Base-by-base conservation (phyloP, 345 rosid genomes). In the Lumnitzera racemosa region DNA sequence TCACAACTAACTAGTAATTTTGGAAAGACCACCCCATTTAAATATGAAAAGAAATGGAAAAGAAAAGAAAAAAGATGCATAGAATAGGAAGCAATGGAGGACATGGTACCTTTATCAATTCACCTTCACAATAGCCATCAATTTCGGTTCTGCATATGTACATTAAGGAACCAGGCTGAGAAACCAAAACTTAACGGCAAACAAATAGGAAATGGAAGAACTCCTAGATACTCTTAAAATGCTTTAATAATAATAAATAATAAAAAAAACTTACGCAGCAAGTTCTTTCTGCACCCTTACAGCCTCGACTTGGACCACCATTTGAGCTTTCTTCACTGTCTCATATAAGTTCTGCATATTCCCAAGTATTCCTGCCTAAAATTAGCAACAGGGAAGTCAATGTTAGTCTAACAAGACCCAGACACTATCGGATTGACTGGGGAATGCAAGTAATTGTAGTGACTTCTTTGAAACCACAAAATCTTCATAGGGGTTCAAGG, bases 51-150 rank as follows among this genome's bases (percentile, higher is more conserved):
- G 36, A 29, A 36, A 36, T 5, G 7, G 10, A 36, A 36, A 9
- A 4, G 10, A 36, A 36, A 9, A 36, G 0, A 0, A 36, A 9
- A 36, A 36, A 5, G 7, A 6, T 29, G 7, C 1, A 9, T 5
- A 36, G 43, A 36, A 36, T 4, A 36, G 10, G 7, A 9, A 9
- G 43, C 41, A 12, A 36, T 15, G 49, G 51, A 47, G 54, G 52
- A 36, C 14, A 50, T 46, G 52, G 57, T 79, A 85, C 98, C 95
- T 89, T 91, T 57, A 91, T 87, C 41, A 91, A 86, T 78, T 89
- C 98, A 54, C 90, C 98, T 82, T 83, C 89, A 69, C 98, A 89
- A 61, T 91, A 89, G 70, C 98, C 96, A 80, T 91, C 96, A 71
- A 91, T 89, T 64, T 91, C 96, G 24, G 95, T 87, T 59, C 98